Conservation (phyloP, 805 yeast species). For the Candida insectorum region DNA sequence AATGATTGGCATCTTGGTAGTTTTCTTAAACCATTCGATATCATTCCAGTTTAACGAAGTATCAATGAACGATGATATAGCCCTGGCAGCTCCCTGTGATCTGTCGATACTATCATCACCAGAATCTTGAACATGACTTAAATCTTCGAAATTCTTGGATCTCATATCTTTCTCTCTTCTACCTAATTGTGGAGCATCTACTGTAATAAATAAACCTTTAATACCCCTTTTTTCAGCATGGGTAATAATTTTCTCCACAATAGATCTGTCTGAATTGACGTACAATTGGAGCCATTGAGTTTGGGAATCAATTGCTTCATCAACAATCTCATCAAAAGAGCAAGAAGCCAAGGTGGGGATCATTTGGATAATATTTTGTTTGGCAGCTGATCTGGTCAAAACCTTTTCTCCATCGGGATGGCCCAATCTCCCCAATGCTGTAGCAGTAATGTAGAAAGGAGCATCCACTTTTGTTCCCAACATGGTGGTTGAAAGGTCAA, state of each 20-base stretch:
- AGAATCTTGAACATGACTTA: conserved; percentile 46
- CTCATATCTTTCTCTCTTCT: conserved; percentile 87
- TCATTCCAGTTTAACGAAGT: conserved; percentile 38
- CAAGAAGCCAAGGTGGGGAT: conserved; percentile 89
- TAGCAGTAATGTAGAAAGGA: conserved; percentile 88
- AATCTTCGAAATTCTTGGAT: conserved; percentile 49
- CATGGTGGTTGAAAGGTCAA: conserved; percentile 70
- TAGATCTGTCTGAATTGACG: conserved; percentile 72
- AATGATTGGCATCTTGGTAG: conserved; percentile 38
- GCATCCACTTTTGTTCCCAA: conserved; percentile 66
- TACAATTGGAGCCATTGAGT: conserved; percentile 88
- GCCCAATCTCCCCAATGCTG: conserved; percentile 89
- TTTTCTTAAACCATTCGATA: conserved; percentile 35
- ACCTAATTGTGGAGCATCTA: conserved; percentile 90
- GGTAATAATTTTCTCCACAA: conserved; percentile 57
- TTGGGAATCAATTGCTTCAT: conserved; percentile 62
- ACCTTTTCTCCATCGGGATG: conserved; percentile 91
- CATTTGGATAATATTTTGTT: conserved; percentile 76
- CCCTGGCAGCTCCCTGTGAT: conserved; percentile 80
- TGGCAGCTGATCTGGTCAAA: conserved; percentile 77
- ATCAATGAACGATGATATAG: conserved; percentile 77
- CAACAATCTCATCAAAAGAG: conserved; percentile 81
- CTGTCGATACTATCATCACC: conserved; percentile 55
- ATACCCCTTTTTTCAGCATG: conserved; percentile 73
- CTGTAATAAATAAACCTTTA: conserved; percentile 83